Base-by-base conservation (phyloP, 139 green algal genomes). In the Pycnococcus provasolii region DNA sequence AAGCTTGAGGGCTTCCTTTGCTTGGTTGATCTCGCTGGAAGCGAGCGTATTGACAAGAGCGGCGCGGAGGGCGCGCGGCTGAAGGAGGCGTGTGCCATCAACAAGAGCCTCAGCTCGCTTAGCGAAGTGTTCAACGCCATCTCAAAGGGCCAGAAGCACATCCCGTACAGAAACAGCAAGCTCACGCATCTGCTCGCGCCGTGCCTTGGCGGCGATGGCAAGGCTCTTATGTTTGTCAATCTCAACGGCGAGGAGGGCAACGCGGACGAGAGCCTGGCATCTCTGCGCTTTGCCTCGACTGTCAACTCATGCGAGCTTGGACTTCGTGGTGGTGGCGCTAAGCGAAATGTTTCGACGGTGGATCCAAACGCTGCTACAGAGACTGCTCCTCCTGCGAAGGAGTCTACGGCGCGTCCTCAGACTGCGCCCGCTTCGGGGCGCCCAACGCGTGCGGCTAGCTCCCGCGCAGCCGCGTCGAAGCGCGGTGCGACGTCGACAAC, bases 141-240 rank as follows among this genome's bases (percentile, higher is more conserved):
- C 26, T 64, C 64, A 42, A 79, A 71, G 54, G 71, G 71, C 47
- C 45, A 73, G 0, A 64, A 77, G 6, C 92, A 96, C 72, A 78
- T 98, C 5, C 93, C 93, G 2, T 99, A 97, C 81, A 74, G 93
- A 4, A 90, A 98, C 83, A 93, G 83, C 40, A 87, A 90, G 63
- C 86, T 99, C 13, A 99, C 93, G 0, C 96, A 92, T 73, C 83
- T 99, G 55, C 84, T 99, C n/a, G 87, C 95, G 82, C 80, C 80
- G 40, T 92, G 80, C 77, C 69, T 96, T 53, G 85, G 90, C 1
- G 85, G 85, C 15, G 86, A 92, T 63, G 77, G 85, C 50, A 96
- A 96, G 78, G 93, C 87, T 42, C 83, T 96, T 42, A 96, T 96
- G 90, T 95, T 95, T 83, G 86, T 95, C 70, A 95, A 95, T 78